Conservation (phyloP, 2,329 filamentous ascomycete genomes). For the Helotiales sp. region DNA sequence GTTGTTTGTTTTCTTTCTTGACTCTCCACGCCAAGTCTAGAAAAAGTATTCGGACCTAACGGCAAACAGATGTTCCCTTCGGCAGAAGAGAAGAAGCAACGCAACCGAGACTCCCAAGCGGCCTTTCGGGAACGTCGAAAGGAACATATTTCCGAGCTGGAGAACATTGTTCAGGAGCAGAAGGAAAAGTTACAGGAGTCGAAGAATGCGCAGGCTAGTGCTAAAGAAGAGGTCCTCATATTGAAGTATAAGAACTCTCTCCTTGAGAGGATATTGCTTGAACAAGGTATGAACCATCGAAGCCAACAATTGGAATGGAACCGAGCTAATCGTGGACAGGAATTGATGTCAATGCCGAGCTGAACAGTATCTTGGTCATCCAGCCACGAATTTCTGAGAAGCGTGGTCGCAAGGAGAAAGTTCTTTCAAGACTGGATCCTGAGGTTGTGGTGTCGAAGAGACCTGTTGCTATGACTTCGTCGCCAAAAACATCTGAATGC, state of each 20-base stretch:
- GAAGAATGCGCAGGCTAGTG: slow-evolving; percentile 87
- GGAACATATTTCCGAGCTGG: slow-evolving; percentile 97
- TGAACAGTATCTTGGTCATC: slow-evolving; percentile 57
- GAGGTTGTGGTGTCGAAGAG: slow-evolving; percentile 64
- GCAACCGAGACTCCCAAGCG: slow-evolving; percentile 93
- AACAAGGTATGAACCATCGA: slow-evolving; percentile 71
- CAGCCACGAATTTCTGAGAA: slow-evolving; percentile 14
- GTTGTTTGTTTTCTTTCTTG: not conserved
- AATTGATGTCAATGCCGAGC: slow-evolving; percentile 94
- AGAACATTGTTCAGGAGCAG: slow-evolving; percentile 93
- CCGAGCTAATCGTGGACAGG: slow-evolving; percentile 55
- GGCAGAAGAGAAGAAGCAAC: slow-evolving; percentile 94
- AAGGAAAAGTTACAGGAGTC: slow-evolving; percentile 88
- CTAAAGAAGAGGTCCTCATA: slow-evolving; percentile 96
- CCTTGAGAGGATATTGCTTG: slow-evolving; percentile 88
- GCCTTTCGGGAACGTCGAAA: slow-evolving; percentile 94
- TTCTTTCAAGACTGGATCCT: slow-evolving; percentile 59
- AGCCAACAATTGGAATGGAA: not conserved
- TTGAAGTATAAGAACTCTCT: slow-evolving; percentile 97
- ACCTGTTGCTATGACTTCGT: not conserved
- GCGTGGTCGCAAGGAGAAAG: slow-evolving; percentile 37
- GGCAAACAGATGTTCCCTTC: slow-evolving; percentile 89
- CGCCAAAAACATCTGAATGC: slow-evolving; percentile 4
- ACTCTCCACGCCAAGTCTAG: too few species aligned
- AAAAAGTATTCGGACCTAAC: slow-evolving; percentile 6